These are phyloP conservation scores for Leishmania gerbilli DNA, from an alignment of 208 protist species.

Conservation along the genomic window DNA sequence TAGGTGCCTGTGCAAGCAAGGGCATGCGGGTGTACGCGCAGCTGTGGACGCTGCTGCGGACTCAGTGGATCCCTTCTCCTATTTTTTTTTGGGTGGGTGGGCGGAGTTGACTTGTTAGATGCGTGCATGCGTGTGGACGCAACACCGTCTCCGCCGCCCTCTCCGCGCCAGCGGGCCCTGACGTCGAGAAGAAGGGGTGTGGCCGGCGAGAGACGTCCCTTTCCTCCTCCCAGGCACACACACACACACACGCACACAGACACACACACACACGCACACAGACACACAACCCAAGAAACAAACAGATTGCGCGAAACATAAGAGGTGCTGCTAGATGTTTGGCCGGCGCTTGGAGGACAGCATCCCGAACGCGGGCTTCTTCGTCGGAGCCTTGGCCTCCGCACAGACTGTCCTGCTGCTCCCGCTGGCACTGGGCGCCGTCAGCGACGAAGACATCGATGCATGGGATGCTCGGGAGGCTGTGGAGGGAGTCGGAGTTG, in stretches of 20 bases:
- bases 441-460: background rate
- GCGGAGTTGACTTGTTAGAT: background rate
- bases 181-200: too few species aligned
- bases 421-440: background rate
- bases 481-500: background rate
- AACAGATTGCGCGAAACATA: background rate
- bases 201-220: background rate
- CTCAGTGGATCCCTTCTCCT: background rate
- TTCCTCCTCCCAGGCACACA: background rate
- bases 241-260: background rate
- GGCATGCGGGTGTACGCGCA: background rate
- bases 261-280: background rate
- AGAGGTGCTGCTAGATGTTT: slow-evolving; percentile 23
- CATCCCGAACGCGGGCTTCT: slow-evolving; percentile 16
- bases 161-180: background rate
- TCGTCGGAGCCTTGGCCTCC: background rate
- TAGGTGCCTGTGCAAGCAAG: background rate
- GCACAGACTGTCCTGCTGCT: background rate
- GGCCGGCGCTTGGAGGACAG: slow-evolving; percentile 27
- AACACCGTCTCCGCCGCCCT: background rate
- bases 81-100: background rate
- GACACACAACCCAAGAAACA: background rate
- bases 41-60: background rate
- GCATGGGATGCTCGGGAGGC: background rate
- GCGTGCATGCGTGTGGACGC: background rate